Evolutionary conservation across 2,329 filamentous ascomycete species (phyloP).

Genomic region (Monosporascus sp.): DNA sequence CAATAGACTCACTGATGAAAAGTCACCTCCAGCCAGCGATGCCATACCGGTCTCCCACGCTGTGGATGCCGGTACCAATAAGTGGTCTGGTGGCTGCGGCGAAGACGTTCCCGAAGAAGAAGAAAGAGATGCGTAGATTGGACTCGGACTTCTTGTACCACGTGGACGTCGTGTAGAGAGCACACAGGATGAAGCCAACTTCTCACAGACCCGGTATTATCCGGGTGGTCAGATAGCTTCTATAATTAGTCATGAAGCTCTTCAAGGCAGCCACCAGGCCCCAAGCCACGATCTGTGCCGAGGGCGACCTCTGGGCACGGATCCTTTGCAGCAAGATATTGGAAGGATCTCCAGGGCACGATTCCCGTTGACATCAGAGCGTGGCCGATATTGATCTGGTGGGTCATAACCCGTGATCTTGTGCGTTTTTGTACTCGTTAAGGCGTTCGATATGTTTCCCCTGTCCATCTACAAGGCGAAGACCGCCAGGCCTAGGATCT

Average conservation of each 20-base stretch:
- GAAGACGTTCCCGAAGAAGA: conserved; percentile 51
- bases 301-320: conserved; percentile 25
- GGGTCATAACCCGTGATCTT: conserved; percentile 23
- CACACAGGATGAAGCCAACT: conserved; percentile 47
- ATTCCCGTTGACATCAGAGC: conserved; percentile 25
- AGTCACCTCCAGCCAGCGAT: conserved; percentile 48
- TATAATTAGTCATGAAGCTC: conserved; percentile 32
- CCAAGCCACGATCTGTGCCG: conserved; percentile 29
- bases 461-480: conserved; percentile 29
- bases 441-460: conserved; percentile 28
- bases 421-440: conserved; percentile 26
- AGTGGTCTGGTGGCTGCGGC: conserved; percentile 45
- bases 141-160: conserved; percentile 45
- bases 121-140: conserved; percentile 41
- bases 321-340: conserved; percentile 26
- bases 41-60: conserved; percentile 34
- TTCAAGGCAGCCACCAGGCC: conserved; percentile 27
- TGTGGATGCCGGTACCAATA: conserved; percentile 43
- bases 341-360: conserved; percentile 26
- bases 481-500: conserved; percentile 26
- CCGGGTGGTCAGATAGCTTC: conserved; percentile 40
- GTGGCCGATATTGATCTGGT: conserved; percentile 26
- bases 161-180: conserved; percentile 45
- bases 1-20: conserved; percentile 35
- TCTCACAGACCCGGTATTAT: conserved; percentile 43